A percentile compares a stretch with the other conserved stretches of the same genome.
phyloP scores from a whole-genome alignment of 2,329 filamentous ascomycete genomes.

The Tolypocladium sp. region DNA sequence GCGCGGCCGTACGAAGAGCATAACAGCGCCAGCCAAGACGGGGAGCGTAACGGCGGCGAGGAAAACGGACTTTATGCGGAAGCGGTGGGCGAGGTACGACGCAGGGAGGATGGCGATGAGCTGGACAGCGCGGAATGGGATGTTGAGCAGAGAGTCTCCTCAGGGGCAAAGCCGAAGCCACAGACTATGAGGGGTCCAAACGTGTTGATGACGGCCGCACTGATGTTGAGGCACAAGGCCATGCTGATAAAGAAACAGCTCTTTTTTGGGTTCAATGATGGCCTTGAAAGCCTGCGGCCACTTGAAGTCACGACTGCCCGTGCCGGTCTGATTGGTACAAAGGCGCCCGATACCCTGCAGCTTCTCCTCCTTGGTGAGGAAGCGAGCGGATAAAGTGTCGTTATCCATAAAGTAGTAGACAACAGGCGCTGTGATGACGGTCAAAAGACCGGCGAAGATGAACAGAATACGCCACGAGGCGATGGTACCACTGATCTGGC shows the following conservation, averaged over 20 bases:
- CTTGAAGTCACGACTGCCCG: constrained; percentile 62
- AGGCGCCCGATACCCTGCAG: constrained; percentile 62
- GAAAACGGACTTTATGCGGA: constrained; percentile 46
- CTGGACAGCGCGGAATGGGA: constrained; percentile 57
- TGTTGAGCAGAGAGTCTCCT: constrained; percentile 51
- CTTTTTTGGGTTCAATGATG: constrained; percentile 36
- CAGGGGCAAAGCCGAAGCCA: constrained; percentile 51
- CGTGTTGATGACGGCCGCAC: constrained; percentile 51
- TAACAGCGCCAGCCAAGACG: constrained; percentile 46
- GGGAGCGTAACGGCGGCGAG: constrained; percentile 45
- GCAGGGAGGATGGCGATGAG: constrained; percentile 47
- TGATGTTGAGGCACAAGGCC: constrained; percentile 52
- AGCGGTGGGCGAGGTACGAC: constrained; percentile 48
- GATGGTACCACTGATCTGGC: constrained; percentile 31
- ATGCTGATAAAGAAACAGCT: constrained; percentile 52
- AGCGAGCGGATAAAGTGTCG: constrained; percentile 46
- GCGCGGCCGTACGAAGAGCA: constrained; percentile 46
- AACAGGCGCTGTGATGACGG: constrained; percentile 46
- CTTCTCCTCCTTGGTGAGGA: constrained; percentile 56
- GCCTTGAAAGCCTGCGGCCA: constrained; percentile 53
- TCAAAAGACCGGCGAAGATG: constrained; percentile 51
- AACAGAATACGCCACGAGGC: constrained; percentile 28
- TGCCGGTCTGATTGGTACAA: constrained; percentile 65
- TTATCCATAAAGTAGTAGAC: constrained; percentile 52
- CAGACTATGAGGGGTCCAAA: constrained; percentile 56